Percentiles rank a stretch among this genome's conserved stretches.
phyloP scores from a whole-genome alignment of 129 eudicot species.

The Flaveria trinervia region DNA sequence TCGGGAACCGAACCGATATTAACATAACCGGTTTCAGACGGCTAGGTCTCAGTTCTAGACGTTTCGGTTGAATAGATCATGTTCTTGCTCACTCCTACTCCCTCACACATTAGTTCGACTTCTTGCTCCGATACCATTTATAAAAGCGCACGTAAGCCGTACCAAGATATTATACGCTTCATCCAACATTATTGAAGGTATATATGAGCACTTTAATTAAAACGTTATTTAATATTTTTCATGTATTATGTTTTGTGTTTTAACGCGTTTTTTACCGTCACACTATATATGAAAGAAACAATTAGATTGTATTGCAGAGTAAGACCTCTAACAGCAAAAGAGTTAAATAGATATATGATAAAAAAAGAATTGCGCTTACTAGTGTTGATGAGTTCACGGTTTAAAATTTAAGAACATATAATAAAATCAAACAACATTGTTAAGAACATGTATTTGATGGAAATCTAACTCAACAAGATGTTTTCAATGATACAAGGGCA shows the following conservation, averaged over 20 bases:
- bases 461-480: constrained; percentile 74
- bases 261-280: not conserved
- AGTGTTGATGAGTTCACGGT: constrained; percentile 89
- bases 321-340: constrained; percentile 85
- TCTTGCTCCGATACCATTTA: too few species aligned
- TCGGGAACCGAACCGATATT: too few species aligned
- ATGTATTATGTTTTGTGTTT: not conserved
- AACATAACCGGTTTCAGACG: too few species aligned
- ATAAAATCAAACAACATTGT: constrained; percentile 74
- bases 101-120: too few species aligned
- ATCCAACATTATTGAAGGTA: constrained; percentile 85
- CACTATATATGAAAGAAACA: constrained; percentile 91
- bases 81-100: too few species aligned
- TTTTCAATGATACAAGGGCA: constrained; percentile 92
- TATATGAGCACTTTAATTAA: not conserved
- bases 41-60: too few species aligned
- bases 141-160: too few species aligned
- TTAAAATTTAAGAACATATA: constrained; percentile 85
- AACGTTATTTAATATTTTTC: not conserved
- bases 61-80: too few species aligned
- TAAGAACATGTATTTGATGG: constrained; percentile 94
- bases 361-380: constrained; percentile 56
- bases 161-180: too few species aligned
- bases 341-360: constrained; percentile 36
- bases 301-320: constrained; percentile 88